Conservation (phyloP, 768 basidiomycete genomes). For the Dacryopinax primogenitus region DNA sequence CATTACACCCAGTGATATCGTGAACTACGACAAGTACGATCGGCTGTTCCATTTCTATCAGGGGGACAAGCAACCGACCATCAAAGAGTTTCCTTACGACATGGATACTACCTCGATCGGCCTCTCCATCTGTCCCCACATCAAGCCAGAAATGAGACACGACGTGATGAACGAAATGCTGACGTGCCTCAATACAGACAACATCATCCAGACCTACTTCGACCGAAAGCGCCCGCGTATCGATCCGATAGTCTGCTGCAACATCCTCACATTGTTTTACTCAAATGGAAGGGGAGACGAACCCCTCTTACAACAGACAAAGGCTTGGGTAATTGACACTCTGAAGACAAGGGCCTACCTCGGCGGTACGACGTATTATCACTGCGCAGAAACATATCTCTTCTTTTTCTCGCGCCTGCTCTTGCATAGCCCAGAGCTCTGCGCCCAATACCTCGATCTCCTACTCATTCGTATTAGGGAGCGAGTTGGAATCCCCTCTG, state of each 20-base stretch:
- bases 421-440: slow-evolving; percentile 24
- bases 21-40: slow-evolving; percentile 25
- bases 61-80: slow-evolving; percentile 36
- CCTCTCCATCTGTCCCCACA: slow-evolving; percentile 31
- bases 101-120: slow-evolving; percentile 47
- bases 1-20: slow-evolving; percentile 23
- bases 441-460: slow-evolving; percentile 27
- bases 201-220: slow-evolving; percentile 36
- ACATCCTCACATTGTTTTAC: slow-evolving; percentile 40
- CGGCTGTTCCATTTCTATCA: slow-evolving; percentile 46
- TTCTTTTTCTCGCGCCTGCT: slow-evolving; percentile 41
- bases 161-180: slow-evolving; percentile 49
- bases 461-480: slow-evolving; percentile 38
- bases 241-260: slow-evolving; percentile 43
- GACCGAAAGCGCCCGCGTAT: slow-evolving; percentile 9
- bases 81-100: slow-evolving; percentile 41
- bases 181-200: slow-evolving; percentile 36
- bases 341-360: slow-evolving; percentile 42
- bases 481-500: slow-evolving; percentile 38
- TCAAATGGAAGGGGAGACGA: slow-evolving; percentile 37
- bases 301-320: slow-evolving; percentile 28
- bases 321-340: slow-evolving; percentile 39
- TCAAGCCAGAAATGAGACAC: slow-evolving; percentile 25
- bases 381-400: slow-evolving; percentile 40
- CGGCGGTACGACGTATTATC: slow-evolving; percentile 45